A percentile compares a stretch with the other conserved stretches of the same genome.
Conservation (phyloP, 2,329 filamentous ascomycete species). For the Phialophora expanda region DNA sequence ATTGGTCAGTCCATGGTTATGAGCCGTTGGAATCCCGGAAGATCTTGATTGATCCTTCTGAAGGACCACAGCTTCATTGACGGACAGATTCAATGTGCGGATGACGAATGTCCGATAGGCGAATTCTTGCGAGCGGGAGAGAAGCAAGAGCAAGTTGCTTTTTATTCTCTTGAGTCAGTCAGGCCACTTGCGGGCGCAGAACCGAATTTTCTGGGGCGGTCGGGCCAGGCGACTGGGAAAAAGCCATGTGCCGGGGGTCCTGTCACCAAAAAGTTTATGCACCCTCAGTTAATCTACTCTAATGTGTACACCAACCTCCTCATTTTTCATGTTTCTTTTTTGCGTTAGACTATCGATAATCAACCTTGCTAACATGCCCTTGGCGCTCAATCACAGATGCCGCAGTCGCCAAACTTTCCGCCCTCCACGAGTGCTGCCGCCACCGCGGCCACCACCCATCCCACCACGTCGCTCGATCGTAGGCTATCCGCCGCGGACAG, state of each 20-base stretch:
- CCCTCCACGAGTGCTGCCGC: constrained; percentile 30
- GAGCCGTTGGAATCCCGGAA: constrained; percentile 17
- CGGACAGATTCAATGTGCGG: constrained; percentile 22
- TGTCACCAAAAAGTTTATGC: constrained; percentile 41
- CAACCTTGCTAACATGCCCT: constrained; percentile 42
- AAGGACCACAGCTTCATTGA: constrained; percentile 22
- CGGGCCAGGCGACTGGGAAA: constrained; percentile 27
- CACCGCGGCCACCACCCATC: constrained; percentile 19
- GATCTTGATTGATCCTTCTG: constrained; percentile 28
- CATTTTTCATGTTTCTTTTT: constrained; percentile 38
- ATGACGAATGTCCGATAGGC: constrained; percentile 23
- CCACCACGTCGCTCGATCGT: constrained; percentile 50
- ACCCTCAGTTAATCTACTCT: constrained; percentile 39
- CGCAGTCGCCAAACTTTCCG: constrained; percentile 42
- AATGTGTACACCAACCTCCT: constrained; percentile 42
- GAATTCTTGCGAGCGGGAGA: constrained; percentile 24
- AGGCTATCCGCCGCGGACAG: constrained; percentile 37
- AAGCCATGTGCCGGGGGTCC: constrained; percentile 29
- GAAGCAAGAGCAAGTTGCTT: constrained; percentile 21
- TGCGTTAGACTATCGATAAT: constrained; percentile 51
- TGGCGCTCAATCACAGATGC: constrained; percentile 40
- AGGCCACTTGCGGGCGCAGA: constrained; percentile 33
- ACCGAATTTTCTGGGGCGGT: constrained; percentile 33
- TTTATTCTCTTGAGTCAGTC: constrained; percentile 31
- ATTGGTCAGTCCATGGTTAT: constrained; percentile 20